Evolutionary conservation across 1,284 basidiomycete genomes (phyloP), one percentile per base, ranked within the genome.

Genomic region (Trametes pubescens): DNA sequence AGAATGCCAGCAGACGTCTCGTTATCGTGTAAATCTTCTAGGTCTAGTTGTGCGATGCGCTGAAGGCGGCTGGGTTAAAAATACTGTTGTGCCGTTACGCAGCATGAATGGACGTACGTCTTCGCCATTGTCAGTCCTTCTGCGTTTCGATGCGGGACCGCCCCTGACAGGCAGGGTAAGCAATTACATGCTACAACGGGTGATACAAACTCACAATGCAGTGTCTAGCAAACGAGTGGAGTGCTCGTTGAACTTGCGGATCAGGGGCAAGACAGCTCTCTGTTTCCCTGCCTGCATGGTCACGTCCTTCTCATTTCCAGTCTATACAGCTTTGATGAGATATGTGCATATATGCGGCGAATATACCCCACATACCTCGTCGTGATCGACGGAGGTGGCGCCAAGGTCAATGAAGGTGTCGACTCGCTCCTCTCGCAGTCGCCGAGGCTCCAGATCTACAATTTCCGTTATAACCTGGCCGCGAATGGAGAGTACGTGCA

Each of bases 201-300:
- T 44, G 10, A 37, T 18, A 49, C 9, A 51, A 37, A 78, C 88
- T 71, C 73, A 90, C 91, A 92, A 72, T 6, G 90, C 87, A 49
- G 91, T 86, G 62, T 92, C 91, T 32, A 99, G 81, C 16, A 99
- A 79, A 67, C 95, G 84, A 71, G 96, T 93, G 0, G 95, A 97
- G 77, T 99, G 98, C 73, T 98, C 95, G 74, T 99, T 99, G 81
- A 99, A 99, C 71, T 97, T 92, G 47, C 98, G 86, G 71, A 99
- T 98, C 37, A 99, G 84, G 0, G 98, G 98, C 43, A 99, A 78
- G 21, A 93, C 92, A 24, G 90, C 90, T 54, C 90, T 84, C 75
- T 98, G 93, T 69, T 91, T 87, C 8, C 98, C 98, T 5, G 96
- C 90, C 74, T 95, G 93, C 98, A 99, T 99, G 0, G 98, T 99